Evolutionary conservation across 306 rosid genomes (phyloP).

Genomic region (Trifolium fragiferum): DNA sequence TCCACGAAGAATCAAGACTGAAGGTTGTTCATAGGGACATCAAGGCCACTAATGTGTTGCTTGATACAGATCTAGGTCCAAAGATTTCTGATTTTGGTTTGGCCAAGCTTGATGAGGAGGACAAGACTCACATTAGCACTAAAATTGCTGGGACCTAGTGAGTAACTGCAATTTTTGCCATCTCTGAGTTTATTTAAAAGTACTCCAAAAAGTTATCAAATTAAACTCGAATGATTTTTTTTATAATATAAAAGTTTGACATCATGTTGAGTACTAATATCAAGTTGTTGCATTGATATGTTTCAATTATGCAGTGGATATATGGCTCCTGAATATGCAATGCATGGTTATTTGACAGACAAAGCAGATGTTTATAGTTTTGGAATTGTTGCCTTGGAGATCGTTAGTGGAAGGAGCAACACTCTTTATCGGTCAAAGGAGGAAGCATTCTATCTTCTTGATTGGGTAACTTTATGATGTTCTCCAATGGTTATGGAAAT

Average conservation of each 20-base stretch:
- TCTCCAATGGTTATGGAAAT: not conserved
- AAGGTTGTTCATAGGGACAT: constrained; percentile 73
- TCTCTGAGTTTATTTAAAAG: not conserved
- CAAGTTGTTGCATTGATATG: constrained; percentile 5
- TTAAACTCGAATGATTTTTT: not conserved
- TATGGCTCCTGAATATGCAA: constrained; percentile 81
- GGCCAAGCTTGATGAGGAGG: constrained; percentile 64
- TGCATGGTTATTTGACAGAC: constrained; percentile 64
- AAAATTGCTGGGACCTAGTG: constrained; percentile 54
- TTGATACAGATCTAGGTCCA: constrained; percentile 43
- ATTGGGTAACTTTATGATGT: constrained; percentile 43
- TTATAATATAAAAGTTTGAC: not conserved
- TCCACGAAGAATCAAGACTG: constrained; percentile 68
- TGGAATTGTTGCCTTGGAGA: constrained; percentile 66
- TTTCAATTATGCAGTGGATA: constrained; percentile 41
- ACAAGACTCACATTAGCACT: constrained; percentile 53
- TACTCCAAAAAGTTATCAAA: not conserved
- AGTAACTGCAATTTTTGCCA: not conserved
- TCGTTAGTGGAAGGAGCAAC: constrained; percentile 56
- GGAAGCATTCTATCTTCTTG: constrained; percentile 50
- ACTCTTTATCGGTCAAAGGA: constrained; percentile 43
- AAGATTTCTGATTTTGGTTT: constrained; percentile 67
- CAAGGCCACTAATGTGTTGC: constrained; percentile 56
- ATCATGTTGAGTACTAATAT: constrained; percentile 1
- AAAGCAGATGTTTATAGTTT: constrained; percentile 75